Percentiles rank a stretch among this genome's conserved stretches.
Evolutionary conservation across 805 yeast genomes (phyloP).

Genomic region (Candida koratica): DNA sequence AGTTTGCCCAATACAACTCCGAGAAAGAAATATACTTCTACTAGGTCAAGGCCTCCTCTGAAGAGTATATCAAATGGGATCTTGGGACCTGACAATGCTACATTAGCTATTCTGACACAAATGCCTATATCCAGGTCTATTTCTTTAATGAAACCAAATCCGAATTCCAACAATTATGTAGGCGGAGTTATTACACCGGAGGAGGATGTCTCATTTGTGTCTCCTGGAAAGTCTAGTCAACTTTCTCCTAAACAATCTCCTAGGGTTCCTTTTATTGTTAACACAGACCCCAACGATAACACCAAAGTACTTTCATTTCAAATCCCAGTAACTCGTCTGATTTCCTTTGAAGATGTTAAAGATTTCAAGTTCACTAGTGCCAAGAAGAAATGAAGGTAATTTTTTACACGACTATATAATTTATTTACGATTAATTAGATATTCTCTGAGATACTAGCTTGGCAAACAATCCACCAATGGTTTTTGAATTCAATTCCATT

Average conservation of each 20-base stretch:
- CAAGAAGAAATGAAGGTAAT: not conserved
- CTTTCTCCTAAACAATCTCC: conserved; percentile 1
- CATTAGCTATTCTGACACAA: conserved; percentile 4
- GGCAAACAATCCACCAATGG: conserved; percentile 32
- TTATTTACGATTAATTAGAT: too few relatives aligned
- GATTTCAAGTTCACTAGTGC: conserved; percentile 7
- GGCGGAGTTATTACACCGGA: conserved; percentile 15
- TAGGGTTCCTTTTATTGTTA: conserved; percentile 16
- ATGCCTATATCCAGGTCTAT: conserved; percentile 1
- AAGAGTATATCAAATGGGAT: conserved; percentile 14
- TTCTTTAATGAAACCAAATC: not conserved
- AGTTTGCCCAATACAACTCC: not conserved
- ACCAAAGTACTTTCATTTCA: conserved; percentile 13
- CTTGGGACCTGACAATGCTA: conserved; percentile 9
- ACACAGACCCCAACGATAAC: conserved; percentile 10
- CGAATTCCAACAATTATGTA: too few relatives aligned
- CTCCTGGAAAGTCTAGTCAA: too few relatives aligned
- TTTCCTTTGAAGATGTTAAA: conserved; percentile 1
- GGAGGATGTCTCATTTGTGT: too few relatives aligned
- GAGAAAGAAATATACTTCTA: not conserved
- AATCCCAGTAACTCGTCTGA: conserved; percentile 12
- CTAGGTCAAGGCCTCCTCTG: conserved; percentile 9
- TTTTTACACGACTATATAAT: not conserved
- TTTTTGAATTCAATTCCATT: conserved; percentile 32
- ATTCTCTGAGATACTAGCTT: conserved; percentile 17